Evolutionary conservation across 1,139 yeast species (phyloP).

Genomic region (Yueomyces sp.): DNA sequence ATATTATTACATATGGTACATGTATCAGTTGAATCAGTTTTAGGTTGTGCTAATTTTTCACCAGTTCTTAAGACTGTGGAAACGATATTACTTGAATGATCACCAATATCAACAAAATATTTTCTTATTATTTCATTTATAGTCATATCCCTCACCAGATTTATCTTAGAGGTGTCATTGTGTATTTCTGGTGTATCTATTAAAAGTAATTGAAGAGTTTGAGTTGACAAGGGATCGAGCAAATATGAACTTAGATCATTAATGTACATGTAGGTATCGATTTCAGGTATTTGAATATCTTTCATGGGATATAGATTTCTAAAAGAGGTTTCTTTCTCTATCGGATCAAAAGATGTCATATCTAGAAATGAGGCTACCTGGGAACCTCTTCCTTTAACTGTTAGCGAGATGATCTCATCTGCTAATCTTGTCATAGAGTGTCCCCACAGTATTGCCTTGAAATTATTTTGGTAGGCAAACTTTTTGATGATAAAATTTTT

Average conservation of each 20-base stretch:
- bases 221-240: conserved; percentile 1
- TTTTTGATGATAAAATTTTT: conserved; percentile 35
- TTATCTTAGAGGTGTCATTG: no score
- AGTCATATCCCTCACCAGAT: conserved; percentile 44
- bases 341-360: conserved; percentile 26
- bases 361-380: conserved; percentile 42
- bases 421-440: conserved; percentile 80
- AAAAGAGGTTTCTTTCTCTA: conserved; percentile 23
- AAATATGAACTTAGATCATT: conserved; percentile 13
- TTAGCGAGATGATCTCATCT: conserved; percentile 59
- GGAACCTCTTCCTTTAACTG: conserved; percentile 87
- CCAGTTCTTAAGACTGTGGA: conserved; percentile 91
- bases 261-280: conserved; percentile 34
- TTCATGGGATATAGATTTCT: conserved; percentile 56
- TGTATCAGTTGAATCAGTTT: conserved; percentile 4
- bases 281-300: conserved; percentile 59
- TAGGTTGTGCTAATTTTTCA: conserved; percentile 55
- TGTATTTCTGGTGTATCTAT: no score
- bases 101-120: conserved; percentile 63
- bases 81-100: conserved; percentile 80
- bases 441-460: conserved; percentile 54
- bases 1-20: conserved; percentile 44
- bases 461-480: conserved; percentile 34
- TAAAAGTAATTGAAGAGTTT: no score
- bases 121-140: conserved; percentile 66